Base-by-base conservation (phyloP, 192 early-diverging fungal species). In the Phycomyces nitens region DNA sequence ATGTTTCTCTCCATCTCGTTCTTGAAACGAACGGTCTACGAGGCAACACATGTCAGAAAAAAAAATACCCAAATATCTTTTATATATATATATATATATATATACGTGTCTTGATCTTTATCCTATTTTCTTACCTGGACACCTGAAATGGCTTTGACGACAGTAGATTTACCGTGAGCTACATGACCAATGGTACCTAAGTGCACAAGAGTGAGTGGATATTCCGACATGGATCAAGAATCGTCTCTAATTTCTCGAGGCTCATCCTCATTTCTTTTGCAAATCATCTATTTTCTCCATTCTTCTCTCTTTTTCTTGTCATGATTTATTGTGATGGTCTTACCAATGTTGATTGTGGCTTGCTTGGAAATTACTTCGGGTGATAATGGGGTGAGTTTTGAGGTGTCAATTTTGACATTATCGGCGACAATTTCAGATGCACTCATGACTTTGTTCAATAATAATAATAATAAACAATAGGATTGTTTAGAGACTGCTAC, bases 311-410 rank as follows among this genome's bases (percentile, higher is more conserved):
- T 58, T 22, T 58, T 11, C 14, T 10, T 18, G 5, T n/a, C 21
- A 20, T 50, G 3, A 2, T 50, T 22, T 5, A 20, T 50, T 22
- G 18, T 24, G 49, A 34, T 34, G 7, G 2, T 34, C 67, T 44
- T 77, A 94, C 96, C 96, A 75, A 99, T 99, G 80, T 99, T 99
- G 81, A 99, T 98, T 54, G 97, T 99, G 49, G 97, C 97, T 81
- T 99, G 97, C 60, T 90, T 89, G 10, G 88, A 86, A 79, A 99
- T 99, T 74, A 98, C 97, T 81, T 98, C 95, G 26, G 91, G 92
- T 40, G 90, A 92, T 34, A 93, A 84, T 40, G 94, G 88, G 56
- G 87, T 81, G 26, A 96, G 81, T 38, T 70, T 81, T 23, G 77
- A 50, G 51, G 66, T 64, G 61, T 80, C 78, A 47, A 76, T 65